phyloP scores from a whole-genome alignment of 108 stramenopile genomes.

The Nitzschia palea region DNA sequence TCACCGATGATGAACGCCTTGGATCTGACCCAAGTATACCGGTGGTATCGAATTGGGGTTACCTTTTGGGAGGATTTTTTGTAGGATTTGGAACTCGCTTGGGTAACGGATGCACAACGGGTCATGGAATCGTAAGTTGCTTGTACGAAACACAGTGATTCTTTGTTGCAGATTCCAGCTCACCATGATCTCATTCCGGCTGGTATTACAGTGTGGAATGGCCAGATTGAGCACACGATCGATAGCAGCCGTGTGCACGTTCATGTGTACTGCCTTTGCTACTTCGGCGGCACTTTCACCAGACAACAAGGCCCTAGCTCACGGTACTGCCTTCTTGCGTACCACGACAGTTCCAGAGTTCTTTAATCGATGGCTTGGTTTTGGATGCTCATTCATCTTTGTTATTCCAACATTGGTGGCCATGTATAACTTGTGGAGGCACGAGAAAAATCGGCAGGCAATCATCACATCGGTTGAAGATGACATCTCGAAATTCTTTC shows the following conservation, averaged over 20 bases:
- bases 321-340: slow-evolving; percentile 10
- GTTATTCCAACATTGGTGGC: neutral
- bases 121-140: slow-evolving; percentile 44
- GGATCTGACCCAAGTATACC: slow-evolving; percentile 11
- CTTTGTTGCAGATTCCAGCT: neutral
- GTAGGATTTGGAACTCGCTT: slow-evolving; percentile 76
- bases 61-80: slow-evolving; percentile 59
- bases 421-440: neutral
- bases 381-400: neutral
- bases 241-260: slow-evolving; percentile 69
- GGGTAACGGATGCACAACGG: slow-evolving; percentile 78
- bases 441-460: neutral
- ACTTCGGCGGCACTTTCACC: slow-evolving; percentile 29
- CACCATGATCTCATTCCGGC: neutral
- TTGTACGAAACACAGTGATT: neutral
- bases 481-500: no score
- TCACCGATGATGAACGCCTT: slow-evolving; percentile 8
- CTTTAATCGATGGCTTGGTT: neutral
- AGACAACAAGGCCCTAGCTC: neutral
- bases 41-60: slow-evolving; percentile 31
- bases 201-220: slow-evolving; percentile 58
- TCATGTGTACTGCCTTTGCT: slow-evolving; percentile 70
- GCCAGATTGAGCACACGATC: slow-evolving; percentile 73
- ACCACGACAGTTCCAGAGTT: slow-evolving; percentile 3
- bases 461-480: no score